Evolutionary conservation across 441 rosid species (phyloP).

Genomic region (Pelargonium myrrhifolium): DNA sequence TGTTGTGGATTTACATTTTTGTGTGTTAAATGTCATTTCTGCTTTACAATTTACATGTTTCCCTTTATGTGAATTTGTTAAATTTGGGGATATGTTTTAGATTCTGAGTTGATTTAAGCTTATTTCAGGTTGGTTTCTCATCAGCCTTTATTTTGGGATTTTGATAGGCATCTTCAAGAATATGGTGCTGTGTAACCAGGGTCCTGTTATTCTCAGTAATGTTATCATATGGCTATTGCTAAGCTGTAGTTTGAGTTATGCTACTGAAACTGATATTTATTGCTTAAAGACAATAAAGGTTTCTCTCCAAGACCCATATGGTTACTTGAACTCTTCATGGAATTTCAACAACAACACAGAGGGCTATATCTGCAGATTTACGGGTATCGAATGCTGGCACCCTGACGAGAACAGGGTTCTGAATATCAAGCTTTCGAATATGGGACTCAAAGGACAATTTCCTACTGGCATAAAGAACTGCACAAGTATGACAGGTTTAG

Average conservation of each 20-base stretch:
- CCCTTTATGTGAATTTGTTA: background rate
- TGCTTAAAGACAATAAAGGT: slow-evolving; percentile 22
- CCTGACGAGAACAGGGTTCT: slow-evolving; percentile 12
- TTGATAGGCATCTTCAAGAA: background rate
- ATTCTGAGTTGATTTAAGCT: background rate
- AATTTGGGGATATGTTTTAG: background rate
- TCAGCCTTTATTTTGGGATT: background rate
- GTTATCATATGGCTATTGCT: background rate
- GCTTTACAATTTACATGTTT: background rate
- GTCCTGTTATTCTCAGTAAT: background rate
- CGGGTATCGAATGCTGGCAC: slow-evolving; percentile 12
- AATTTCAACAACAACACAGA: slow-evolving; percentile 5
- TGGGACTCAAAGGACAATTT: slow-evolving; percentile 17
- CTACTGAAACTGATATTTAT: slow-evolving; percentile 21
- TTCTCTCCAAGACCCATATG: slow-evolving; percentile 19
- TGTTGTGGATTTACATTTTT: background rate
- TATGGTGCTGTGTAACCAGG: background rate
- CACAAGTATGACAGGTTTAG: slow-evolving; percentile 39
- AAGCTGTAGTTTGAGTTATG: background rate
- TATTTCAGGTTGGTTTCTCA: background rate
- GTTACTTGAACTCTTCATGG: slow-evolving; percentile 13
- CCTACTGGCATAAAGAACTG: slow-evolving; percentile 28
- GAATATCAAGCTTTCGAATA: slow-evolving; percentile 8
- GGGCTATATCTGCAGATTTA: slow-evolving; percentile 12
- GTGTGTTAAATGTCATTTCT: background rate